phyloP scores from a whole-genome alignment of 2,329 filamentous ascomycete genomes.

The Lecanicillium sp. region DNA sequence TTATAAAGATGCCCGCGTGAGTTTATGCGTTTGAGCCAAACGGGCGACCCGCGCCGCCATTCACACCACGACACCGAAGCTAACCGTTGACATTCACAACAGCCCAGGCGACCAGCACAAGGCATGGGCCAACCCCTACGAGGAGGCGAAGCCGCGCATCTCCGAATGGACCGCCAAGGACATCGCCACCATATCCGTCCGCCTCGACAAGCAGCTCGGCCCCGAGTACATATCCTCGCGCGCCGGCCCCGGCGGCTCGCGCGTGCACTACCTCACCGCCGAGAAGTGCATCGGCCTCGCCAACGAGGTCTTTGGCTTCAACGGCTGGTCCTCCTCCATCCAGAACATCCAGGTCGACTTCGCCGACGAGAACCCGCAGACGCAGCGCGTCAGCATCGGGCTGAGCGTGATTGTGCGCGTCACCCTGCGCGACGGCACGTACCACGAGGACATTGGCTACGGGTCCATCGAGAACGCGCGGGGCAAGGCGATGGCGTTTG shows the following conservation, averaged over 20 bases:
- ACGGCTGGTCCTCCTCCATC: slow-evolving; percentile 95
- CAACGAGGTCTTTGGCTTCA: slow-evolving; percentile 94
- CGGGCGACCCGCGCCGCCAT: too few species aligned
- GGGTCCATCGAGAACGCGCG: slow-evolving; percentile 95
- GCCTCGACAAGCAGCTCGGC: slow-evolving; percentile 87
- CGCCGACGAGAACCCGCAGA: slow-evolving; percentile 77
- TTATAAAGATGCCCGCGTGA: slow-evolving; percentile 39
- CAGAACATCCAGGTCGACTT: slow-evolving; percentile 94
- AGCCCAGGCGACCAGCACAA: slow-evolving; percentile 63
- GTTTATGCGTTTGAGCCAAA: slow-evolving; percentile 18
- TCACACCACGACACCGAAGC: neutral
- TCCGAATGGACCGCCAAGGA: slow-evolving; percentile 83
- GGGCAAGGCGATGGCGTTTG: slow-evolving; percentile 90
- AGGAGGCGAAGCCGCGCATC: slow-evolving; percentile 61
- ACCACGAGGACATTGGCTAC: slow-evolving; percentile 95
- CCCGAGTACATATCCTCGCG: slow-evolving; percentile 92
- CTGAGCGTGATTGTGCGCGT: slow-evolving; percentile 87
- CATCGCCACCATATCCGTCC: slow-evolving; percentile 79
- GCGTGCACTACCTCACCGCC: slow-evolving; percentile 89
- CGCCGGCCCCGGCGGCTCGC: slow-evolving; percentile 73
- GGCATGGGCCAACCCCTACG: slow-evolving; percentile 69
- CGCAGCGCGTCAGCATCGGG: slow-evolving; percentile 74
- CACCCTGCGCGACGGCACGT: slow-evolving; percentile 88
- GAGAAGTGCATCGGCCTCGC: slow-evolving; percentile 95
- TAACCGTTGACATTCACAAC: slow-evolving; percentile 19